These are phyloP conservation scores for Chlamydomonas urium DNA, from an alignment of 139 green algal genomes.

Conservation along the genomic window DNA sequence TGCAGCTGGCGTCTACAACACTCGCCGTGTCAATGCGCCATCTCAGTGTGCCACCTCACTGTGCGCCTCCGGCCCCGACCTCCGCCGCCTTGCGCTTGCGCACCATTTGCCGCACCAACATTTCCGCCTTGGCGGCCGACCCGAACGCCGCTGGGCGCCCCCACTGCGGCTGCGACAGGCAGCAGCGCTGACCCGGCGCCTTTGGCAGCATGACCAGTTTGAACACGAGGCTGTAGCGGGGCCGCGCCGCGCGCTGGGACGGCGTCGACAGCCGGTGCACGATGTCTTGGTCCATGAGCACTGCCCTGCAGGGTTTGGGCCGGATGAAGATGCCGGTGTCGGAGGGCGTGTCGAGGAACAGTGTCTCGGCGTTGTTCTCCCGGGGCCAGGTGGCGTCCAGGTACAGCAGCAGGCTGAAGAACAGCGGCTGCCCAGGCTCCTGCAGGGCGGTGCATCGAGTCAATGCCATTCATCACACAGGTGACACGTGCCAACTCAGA, in stretches of 20 bases:
- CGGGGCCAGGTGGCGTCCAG: conserved; percentile 66
- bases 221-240: conserved; percentile 47
- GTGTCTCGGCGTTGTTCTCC: conserved; percentile 74
- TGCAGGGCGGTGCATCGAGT: too few species aligned
- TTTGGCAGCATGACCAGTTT: conserved; percentile 59
- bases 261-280: conserved; percentile 54
- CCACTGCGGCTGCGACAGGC: conserved; percentile 47
- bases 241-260: conserved; percentile 19
- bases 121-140: conserved; percentile 45
- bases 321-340: conserved; percentile 44
- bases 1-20: too few species aligned
- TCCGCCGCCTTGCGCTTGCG: conserved; percentile 10
- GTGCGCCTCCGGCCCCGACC: too few species aligned
- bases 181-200: conserved; percentile 2
- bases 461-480: too few species aligned
- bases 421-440: conserved; percentile 72
- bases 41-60: too few species aligned
- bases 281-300: conserved; percentile 53
- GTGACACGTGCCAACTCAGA: too few species aligned
- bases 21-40: too few species aligned
- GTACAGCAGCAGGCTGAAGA: conserved; percentile 82
- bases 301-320: conserved; percentile 9
- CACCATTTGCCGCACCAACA: conserved; percentile 26
- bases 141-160: conserved; percentile 41
- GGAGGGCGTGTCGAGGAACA: conserved; percentile 72